Percentiles rank a stretch among this genome's conserved stretches.
Conservation (phyloP, 2,329 filamentous ascomycete species). For the Amauroascus verrucosus region DNA sequence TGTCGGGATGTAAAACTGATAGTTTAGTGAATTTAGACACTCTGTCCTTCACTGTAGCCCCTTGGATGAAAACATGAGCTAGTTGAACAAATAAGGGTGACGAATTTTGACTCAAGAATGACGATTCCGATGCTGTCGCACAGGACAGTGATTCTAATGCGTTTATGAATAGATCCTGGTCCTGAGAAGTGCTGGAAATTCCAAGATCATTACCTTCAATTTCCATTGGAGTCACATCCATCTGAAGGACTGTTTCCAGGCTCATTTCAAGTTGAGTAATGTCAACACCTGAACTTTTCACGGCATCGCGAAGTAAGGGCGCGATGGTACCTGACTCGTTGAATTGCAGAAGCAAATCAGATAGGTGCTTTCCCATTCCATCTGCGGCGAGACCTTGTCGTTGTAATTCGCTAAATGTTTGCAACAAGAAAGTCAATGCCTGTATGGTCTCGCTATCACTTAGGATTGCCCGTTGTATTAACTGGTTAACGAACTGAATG, state of each 20-base stretch:
- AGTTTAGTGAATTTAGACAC: conserved; percentile 30
- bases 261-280: conserved; percentile 65
- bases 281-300: conserved; percentile 59
- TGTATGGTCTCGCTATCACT: conserved; percentile 23
- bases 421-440: conserved; percentile 28
- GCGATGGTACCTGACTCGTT: conserved; percentile 52
- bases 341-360: conserved; percentile 56
- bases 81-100: conserved; percentile 32
- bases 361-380: conserved; percentile 50
- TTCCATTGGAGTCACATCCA: conserved; percentile 42
- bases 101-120: conserved; percentile 29
- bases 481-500: conserved; percentile 25
- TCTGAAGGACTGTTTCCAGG: conserved; percentile 59
- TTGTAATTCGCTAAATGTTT: conserved; percentile 39
- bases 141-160: conserved; percentile 27
- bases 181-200: conserved; percentile 25
- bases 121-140: conserved; percentile 23
- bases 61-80: conserved; percentile 30
- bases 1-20: conserved; percentile 28
- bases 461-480: conserved; percentile 28
- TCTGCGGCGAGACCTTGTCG: conserved; percentile 31
- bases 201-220: conserved; percentile 45
- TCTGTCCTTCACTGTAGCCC: conserved; percentile 24
- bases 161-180: conserved; percentile 25
- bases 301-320: conserved; percentile 54